Percentiles rank a stretch among this genome's conserved stretches.
Evolutionary conservation across 768 basidiomycete genomes (phyloP).

Genomic region (Galerina marginata): DNA sequence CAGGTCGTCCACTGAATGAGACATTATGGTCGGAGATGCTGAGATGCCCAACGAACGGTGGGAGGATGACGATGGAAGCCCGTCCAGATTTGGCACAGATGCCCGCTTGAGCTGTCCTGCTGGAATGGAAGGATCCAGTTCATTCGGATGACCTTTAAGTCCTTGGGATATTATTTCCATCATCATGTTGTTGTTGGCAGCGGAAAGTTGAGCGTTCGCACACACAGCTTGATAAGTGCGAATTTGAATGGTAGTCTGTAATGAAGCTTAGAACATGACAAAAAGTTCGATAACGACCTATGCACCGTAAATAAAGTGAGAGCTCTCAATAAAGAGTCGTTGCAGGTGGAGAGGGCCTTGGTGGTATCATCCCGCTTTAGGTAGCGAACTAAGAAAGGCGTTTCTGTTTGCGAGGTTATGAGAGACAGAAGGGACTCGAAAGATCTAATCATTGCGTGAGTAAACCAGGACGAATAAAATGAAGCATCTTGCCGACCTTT

Average conservation of each 20-base stretch:
- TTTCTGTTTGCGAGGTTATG: slow-evolving; percentile 49
- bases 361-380: slow-evolving; percentile 67
- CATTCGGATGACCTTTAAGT: not conserved
- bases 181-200: slow-evolving; percentile 22
- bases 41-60: slow-evolving; percentile 16
- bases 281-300: not conserved
- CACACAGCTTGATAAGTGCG: slow-evolving; percentile 31
- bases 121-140: not conserved
- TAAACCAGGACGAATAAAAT: not conserved
- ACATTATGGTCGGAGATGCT: slow-evolving; percentile 17
- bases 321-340: slow-evolving; percentile 58
- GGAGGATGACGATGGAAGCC: slow-evolving; percentile 20
- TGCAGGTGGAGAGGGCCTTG: slow-evolving; percentile 49
- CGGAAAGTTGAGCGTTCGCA: slow-evolving; percentile 21
- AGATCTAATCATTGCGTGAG: slow-evolving; percentile 21
- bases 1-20: slow-evolving; percentile 22
- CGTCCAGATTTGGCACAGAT: slow-evolving; percentile 25
- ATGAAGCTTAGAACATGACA: not conserved
- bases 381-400: slow-evolving; percentile 74
- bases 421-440: slow-evolving; percentile 35
- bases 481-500: slow-evolving; percentile 37
- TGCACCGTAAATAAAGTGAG: slow-evolving; percentile 39
- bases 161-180: slow-evolving; percentile 18
- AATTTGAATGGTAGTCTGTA: slow-evolving; percentile 28
- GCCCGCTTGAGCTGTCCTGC: slow-evolving; percentile 16